Evolutionary conservation across 2,329 filamentous ascomycete species (phyloP).

Genomic region (Penicillium sp.): DNA sequence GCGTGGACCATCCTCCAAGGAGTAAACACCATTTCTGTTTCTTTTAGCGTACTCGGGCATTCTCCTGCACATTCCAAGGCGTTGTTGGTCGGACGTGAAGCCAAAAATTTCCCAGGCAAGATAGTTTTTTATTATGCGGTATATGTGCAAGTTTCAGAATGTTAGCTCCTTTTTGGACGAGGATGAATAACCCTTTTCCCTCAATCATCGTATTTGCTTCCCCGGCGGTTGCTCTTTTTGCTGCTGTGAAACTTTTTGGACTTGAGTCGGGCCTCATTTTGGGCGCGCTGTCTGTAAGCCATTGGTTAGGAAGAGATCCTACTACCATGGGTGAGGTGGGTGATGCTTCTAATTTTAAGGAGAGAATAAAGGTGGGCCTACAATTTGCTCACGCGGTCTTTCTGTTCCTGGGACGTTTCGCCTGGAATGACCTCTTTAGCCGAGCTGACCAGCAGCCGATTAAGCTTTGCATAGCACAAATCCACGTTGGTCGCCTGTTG

Average conservation of each 20-base stretch:
- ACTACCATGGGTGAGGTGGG: slow-evolving; percentile 1
- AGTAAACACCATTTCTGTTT: slow-evolving; percentile 23
- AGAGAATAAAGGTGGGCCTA: slow-evolving; percentile 39
- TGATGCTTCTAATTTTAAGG: background rate
- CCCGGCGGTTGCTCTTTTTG: slow-evolving; percentile 64
- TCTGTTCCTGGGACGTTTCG: slow-evolving; percentile 65
- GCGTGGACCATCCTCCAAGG: slow-evolving; percentile 35
- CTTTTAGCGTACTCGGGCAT: slow-evolving; percentile 15
- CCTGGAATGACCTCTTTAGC: slow-evolving; percentile 61
- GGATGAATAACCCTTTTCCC: background rate
- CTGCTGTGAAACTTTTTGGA: slow-evolving; percentile 66
- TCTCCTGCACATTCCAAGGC: slow-evolving; percentile 27
- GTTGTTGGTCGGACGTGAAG: slow-evolving; percentile 32
- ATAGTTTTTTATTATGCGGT: slow-evolving; percentile 15
- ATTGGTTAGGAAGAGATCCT: slow-evolving; percentile 19
- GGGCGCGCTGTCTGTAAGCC: slow-evolving; percentile 58
- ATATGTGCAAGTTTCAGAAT: slow-evolving; percentile 4
- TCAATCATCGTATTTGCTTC: slow-evolving; percentile 48
- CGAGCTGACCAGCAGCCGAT: slow-evolving; percentile 59
- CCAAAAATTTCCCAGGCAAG: slow-evolving; percentile 19
- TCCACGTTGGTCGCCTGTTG: slow-evolving; percentile 67
- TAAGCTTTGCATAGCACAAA: slow-evolving; percentile 64
- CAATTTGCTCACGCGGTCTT: slow-evolving; percentile 61
- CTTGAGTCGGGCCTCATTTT: slow-evolving; percentile 63
- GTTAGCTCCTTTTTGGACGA: background rate